Conservation (phyloP, 768 basidiomycete genomes). For the Sarcodon sp. region DNA sequence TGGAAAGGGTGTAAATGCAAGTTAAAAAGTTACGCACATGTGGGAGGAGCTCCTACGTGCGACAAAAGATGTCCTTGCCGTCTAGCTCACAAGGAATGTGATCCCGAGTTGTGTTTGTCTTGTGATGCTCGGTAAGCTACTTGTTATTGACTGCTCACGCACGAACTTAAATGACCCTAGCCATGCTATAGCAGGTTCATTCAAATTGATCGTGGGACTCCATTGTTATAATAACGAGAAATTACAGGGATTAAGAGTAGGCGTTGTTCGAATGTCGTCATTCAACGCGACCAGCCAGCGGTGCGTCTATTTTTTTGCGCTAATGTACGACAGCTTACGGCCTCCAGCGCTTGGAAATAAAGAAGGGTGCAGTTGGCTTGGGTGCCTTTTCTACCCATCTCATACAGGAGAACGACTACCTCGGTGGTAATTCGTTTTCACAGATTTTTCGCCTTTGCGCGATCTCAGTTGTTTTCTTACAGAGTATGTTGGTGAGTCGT, state of each 20-base stretch:
- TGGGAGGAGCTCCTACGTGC: neutral
- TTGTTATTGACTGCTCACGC: neutral
- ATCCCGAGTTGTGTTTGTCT: constrained; percentile 32
- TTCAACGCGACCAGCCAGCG: constrained; percentile 12
- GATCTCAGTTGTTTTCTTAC: neutral
- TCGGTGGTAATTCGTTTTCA: constrained; percentile 17
- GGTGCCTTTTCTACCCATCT: constrained; percentile 29
- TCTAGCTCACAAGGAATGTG: constrained; percentile 28
- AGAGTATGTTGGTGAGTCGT: constrained; percentile 30
- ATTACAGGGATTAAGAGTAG: constrained; percentile 8
- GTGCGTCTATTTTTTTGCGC: constrained; percentile 7
- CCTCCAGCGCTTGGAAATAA: constrained; percentile 21
- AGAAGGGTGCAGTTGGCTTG: constrained; percentile 22
- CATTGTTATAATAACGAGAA: neutral
- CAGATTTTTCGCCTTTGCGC: neutral
- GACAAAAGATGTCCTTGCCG: constrained; percentile 23
- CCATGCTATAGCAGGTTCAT: neutral
- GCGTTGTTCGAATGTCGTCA: constrained; percentile 16
- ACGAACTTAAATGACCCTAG: neutral
- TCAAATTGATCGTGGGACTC: neutral
- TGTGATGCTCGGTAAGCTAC: neutral
- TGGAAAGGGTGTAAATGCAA: constrained; percentile 30
- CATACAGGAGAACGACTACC: constrained; percentile 11
- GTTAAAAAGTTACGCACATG: constrained; percentile 8
- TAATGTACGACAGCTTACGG: neutral